Evolutionary conservation across 768 basidiomycete genomes (phyloP), one percentile per base, ranked within the genome.

Genomic region (Suillus subaureus): DNA sequence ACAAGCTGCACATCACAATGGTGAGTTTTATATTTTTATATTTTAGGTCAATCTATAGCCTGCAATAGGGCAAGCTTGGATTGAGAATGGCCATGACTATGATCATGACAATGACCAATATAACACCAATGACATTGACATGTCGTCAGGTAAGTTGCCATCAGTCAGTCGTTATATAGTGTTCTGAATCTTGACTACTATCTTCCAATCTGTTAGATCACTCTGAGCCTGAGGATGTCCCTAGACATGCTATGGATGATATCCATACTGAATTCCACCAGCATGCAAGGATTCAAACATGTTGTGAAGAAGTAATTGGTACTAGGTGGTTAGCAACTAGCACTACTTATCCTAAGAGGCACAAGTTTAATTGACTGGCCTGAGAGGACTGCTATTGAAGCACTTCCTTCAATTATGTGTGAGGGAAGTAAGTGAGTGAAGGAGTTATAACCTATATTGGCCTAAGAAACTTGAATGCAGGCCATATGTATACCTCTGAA

Each of bases 231-330:
- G 13, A 51, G 23, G 5, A 51, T 51, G 23, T 51, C 13, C 26
- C 49, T 51, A 4, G 4, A 26, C 49, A 45, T n/a, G 3, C 47
- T n/a, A 26, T 51, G 23, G 72, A 72, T 33, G 68, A 76, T 66
- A 72, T 76, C 61, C 64, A 61, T 40, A 69, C 64, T 2, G 64
- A 74, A 35, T 74, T 66, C 61, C 75, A 77, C 42, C 73, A 68
- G 7, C 57, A 63, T 28, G 65, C 64, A 63, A 45, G 65, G 15
- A 57, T 43, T 31, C 4, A 4, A 31, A 31, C 31, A n/a, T n/a
- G n/a, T n/a, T n/a, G n/a, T n/a, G n/a, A n/a, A n/a, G n/a, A n/a
- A n/a, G n/a, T n/a, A n/a, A n/a, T n/a, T n/a, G n/a, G n/a, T n/a
- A n/a, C n/a, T n/a, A n/a, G n/a, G n/a, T n/a, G n/a, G n/a, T n/a